These are phyloP conservation scores for Typha latifolia DNA, from an alignment of 176 grass and related monocot species.

Conservation along the genomic window DNA sequence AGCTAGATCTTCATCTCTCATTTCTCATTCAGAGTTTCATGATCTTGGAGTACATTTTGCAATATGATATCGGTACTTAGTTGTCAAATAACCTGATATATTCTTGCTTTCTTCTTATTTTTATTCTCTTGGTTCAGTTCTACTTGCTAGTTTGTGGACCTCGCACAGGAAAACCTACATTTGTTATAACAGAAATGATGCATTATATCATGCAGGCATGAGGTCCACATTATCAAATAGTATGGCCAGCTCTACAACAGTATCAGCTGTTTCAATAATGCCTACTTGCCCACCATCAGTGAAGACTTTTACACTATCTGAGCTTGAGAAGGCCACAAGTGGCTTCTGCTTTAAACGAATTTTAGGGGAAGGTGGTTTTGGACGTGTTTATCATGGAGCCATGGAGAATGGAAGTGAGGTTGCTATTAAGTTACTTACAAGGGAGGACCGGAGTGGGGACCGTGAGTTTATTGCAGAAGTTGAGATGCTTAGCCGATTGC, in stretches of 20 bases:
- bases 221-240: constrained; percentile 67
- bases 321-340: constrained; percentile 79
- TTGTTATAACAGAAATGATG: constrained; percentile 18
- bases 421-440: constrained; percentile 91
- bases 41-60: no score
- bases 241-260: constrained; percentile 51
- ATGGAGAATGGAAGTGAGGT: constrained; percentile 65
- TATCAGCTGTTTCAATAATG: constrained; percentile 55
- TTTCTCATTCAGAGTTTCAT: no score
- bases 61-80: no score
- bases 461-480: constrained; percentile 91
- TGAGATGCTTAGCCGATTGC: constrained; percentile 85
- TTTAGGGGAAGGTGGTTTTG: constrained; percentile 89
- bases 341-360: constrained; percentile 61
- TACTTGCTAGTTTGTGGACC: not conserved
- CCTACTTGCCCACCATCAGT: constrained; percentile 61
- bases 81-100: no score
- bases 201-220: constrained; percentile 29
- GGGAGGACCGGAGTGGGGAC: constrained; percentile 63
- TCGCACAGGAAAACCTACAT: not conserved
- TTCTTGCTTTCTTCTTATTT: not conserved
- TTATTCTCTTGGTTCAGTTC: constrained; percentile 21
- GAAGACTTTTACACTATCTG: constrained; percentile 57
- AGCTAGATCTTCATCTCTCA: no score
- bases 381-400: constrained; percentile 68